Evolutionary conservation across 345 rosid species (phyloP), one percentile per base, ranked within the genome.

Genomic region (Citrus trifoliata): DNA sequence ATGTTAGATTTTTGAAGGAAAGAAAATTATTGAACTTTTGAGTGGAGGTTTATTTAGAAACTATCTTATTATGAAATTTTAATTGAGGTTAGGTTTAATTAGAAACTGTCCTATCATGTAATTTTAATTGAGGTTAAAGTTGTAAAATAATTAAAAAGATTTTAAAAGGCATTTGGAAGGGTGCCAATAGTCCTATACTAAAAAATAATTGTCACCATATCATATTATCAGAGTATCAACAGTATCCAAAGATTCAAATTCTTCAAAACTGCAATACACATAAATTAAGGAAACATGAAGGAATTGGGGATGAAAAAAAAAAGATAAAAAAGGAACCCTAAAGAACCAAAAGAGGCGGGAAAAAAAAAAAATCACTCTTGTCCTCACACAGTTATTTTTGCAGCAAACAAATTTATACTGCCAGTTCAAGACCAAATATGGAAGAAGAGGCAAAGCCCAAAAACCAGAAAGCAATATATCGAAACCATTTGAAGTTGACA

Each of bases 321-420:
- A 46, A 3, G 42, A 2, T 10, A 12, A 12, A 21, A 65, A 46
- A 63, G 21, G 22, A 24, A 21, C 18, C 24, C 22, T 42, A 60
- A 28, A 58, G 9, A 38, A 21, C 18, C 24, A 3, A 60, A 51
- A 22, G 2, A 13, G 28, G 18, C 6, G 70, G 28, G 58, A 0
- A 0, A 19, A 56, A 67, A 56, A 67, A 60, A 62, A 67, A 60
- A 62, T 60, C 60, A 73, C 77, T 70, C 76, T 38, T 14, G 33
- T 58, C 63, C 77, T 67, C 77, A 70, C 48, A 55, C 65, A 37
- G 46, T 78, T 78, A 82, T 82, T 75, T 61, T 58, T 55, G 40
- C 79, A 74, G 40, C 73, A 70, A 65, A 21, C 56, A 74, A 38
- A 46, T 53, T 46, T 40, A 30, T 63, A 82, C 24, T 73, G 62